Base-by-base conservation (phyloP, 352 stramenopile genomes). In the Pythium utonaiense region DNA sequence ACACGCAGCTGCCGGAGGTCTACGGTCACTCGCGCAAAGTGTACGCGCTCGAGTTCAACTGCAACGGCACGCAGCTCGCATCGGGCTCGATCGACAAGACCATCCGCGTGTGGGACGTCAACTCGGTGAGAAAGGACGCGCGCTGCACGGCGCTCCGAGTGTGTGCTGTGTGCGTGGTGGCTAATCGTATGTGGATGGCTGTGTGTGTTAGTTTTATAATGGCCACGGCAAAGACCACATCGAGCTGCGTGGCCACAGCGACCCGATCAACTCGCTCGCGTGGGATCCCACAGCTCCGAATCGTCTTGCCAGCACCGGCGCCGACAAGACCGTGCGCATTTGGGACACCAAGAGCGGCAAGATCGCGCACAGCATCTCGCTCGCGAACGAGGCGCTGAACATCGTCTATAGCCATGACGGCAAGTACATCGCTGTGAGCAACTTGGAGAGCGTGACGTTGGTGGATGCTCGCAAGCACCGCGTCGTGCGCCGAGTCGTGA, bases 401-500 rank as follows among this genome's bases (percentile, higher is more conserved):
- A 79, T 94, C 36, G 78, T 86, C 5, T 94, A 91, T 67, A 91
- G 76, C 59, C 72, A 80, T 48, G 85, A 94, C 51, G 81, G 75
- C 55, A 91, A 91, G 66, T 93, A 85, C 67, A 86, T 94, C 27
- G 85, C 82, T 17, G 85, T 82, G 53, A 85, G 80, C 56, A 89
- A 90, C 54, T 36, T 79, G 25, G 81, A 90, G 57, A 86, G 78
- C 62, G 81, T 91, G 31, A 88, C 70, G 51, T 78, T 95, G 44
- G 89, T 95, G 51, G 85, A 95, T 56, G 87, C 83, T 48, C 77
- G 79, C 63, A 95, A 93, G 66, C 74, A 88, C 57, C 83, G 83
- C 45, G 74, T 95, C 8, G 77, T 90, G 67, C 79, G 80, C 25
- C 76, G 78, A 25, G 75, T 93, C 10, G 83, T 91, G 44, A 95